Evolutionary conservation across 257 asterid species (phyloP), one percentile per base, ranked within the genome.

Genomic region (Nicotiana sylvestris): DNA sequence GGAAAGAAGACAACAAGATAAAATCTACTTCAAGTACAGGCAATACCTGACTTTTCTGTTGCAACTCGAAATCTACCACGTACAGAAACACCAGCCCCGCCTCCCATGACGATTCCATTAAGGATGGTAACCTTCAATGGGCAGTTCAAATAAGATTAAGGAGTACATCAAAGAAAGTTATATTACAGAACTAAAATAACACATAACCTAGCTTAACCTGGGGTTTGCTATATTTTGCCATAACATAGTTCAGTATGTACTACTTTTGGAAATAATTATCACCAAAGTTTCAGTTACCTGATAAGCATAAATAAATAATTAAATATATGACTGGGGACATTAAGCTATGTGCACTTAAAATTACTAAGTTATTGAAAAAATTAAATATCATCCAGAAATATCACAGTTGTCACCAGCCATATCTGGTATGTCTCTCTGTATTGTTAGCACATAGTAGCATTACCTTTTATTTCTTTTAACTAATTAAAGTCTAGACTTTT

Each of bases 41-140:
- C 64, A 49, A 21, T 93, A 95, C 97, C 89, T 21, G 98, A 85
- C 77, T 95, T 95, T 86, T 93, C 97, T 10, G 97, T 93, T 70
- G 97, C 93, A 81, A 95, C 87, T 61, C 97, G 93, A 85, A 92
- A 93, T 92, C 94, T 90, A 78, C 99, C 97, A 69, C 90, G 97
- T 64, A 93, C 66, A 67, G 97, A 91, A 81, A 87, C 90, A 83
- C 98, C 99, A 12, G 93, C 98, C 83, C 99, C 99, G 82, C 97
- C 97, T 37, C 98, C 99, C 95, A 21, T 91, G 84, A 92, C 98
- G 86, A 95, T 90, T 74, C 99, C 99, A 83, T 95, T 84, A 74
- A 93, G 98, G 83, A 93, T 82, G 67, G 99, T 93, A 81, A 95
- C 97, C 99, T 95, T 86, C 35, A 67, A 12, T 43, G 81, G 55